A percentile compares a stretch with the other conserved stretches of the same genome.
phyloP scores from a whole-genome alignment of 768 basidiomycete genomes.

The Suillus spraguei region DNA sequence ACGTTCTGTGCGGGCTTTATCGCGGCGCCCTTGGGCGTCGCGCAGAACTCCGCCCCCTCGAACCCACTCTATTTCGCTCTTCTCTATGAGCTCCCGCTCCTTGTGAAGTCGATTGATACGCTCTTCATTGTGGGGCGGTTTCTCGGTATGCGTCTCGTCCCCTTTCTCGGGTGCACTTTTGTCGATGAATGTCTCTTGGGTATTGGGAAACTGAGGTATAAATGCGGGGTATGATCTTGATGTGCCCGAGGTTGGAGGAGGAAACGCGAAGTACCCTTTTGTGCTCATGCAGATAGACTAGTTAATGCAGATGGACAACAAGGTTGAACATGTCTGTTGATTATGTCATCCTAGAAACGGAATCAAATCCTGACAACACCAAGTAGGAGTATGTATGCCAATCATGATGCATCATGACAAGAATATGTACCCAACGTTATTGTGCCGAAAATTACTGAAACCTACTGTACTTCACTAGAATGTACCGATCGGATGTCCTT shows the following conservation, averaged over 20 bases:
- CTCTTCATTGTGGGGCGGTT: constrained; percentile 16
- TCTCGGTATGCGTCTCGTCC: constrained; percentile 9
- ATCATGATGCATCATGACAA: neutral
- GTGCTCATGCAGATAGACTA: neutral
- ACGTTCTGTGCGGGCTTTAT: constrained; percentile 49
- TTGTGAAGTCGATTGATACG: constrained; percentile 24
- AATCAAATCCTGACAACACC: neutral
- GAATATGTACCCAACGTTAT: neutral
- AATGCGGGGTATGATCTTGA: constrained; percentile 4
- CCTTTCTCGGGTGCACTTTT: neutral
- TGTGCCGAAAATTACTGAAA: neutral
- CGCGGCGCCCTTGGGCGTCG: constrained; percentile 50
- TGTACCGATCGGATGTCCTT: neutral
- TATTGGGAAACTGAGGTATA: neutral
- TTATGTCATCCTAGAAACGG: neutral
- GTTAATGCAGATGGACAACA: neutral
- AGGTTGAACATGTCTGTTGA: neutral
- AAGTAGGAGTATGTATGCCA: neutral
- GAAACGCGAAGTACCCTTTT: constrained; percentile 9
- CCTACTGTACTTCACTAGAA: neutral
- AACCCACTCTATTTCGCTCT: constrained; percentile 62
- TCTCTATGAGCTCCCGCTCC: constrained; percentile 46
- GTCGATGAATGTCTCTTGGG: neutral
- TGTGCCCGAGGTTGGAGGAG: neutral
- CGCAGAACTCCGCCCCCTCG: constrained; percentile 58